Evolutionary conservation across 805 yeast genomes (phyloP), one percentile per base, ranked within the genome.

Genomic region (Brettanomyces naardenensis): DNA sequence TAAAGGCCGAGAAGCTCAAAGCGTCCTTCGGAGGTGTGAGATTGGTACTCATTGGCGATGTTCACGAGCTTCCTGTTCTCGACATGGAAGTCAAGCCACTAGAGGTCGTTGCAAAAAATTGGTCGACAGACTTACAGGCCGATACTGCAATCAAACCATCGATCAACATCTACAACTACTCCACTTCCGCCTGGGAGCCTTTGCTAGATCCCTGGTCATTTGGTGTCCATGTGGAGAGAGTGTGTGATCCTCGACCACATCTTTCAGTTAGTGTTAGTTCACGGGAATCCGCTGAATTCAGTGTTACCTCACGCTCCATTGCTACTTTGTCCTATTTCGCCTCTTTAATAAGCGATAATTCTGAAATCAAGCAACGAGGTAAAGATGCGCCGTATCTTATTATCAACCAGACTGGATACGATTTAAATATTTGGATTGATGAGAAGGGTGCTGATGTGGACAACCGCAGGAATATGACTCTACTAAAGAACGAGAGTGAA

Each of bases 161-260:
- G 43, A 71, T 83, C 7, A 88, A 86, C 56, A 75, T 86, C 17
- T 89, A 83, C 66, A 88, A 88, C 56, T 89, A 89, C 56, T 75
- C 96, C 0, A 76, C 83, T 44, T 88, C 96, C 3, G 73, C 87
- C 0, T 89, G 98, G 97, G 97, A 92, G 51, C 97, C 98, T 0
- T 64, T 92, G 33, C 57, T 92, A 35, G 98, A 92, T 52, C 80
- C 90, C 0, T 83, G 95, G 84, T 80, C 86, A 5, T 65, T 90
- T 36, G 78, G 86, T 0, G 59, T 85, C 10, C 86, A 83, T 54
- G 75, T 82, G 2, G 66, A 84, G 1, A 73, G 71, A 37, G 60
- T 61, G 0, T 42, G 53, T 1, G 66, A 65, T 11, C 70, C 75
- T 1, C 67, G 68, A 5, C 65, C 71, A 5, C 64, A 73, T 15